Evolutionary conservation across 306 rosid genomes (phyloP), one percentile per base, ranked within the genome.

Genomic region (Castanea mollissima): DNA sequence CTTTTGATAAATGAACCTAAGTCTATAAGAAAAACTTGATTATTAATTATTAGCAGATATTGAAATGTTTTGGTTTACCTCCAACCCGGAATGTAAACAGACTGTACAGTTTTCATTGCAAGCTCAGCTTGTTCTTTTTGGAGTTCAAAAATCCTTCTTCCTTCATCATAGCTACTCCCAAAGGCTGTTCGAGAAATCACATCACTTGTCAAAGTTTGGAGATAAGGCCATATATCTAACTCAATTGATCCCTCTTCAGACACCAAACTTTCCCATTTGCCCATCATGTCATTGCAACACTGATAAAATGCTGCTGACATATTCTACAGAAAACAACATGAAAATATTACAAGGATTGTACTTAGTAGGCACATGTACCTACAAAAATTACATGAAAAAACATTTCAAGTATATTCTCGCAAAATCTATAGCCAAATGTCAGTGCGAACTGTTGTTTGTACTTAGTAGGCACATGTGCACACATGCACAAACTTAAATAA

Each of bases 81-180:
- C 89, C 85, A 86, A 41, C 86, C 85, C 1, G 86, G 88, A 63
- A 86, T 73, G 76, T 78, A 71, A 34, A 82, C 80, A 21, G 46
- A 5, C 1, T 35, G 76, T 0, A 23, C 0, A 6, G 51, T 0
- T 67, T 32, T 20, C 1, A 29, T 0, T 1, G 3, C 1, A 4
- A 84, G 73, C 35, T 73, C 52, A 67, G 76, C 68, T 46, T 69
- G 81, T 21, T 80, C 80, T 46, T 3, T 65, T 16, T 54, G 73
- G 25, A 85, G 80, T 15, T 78, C 11, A 6, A 79, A 82, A 4
- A 86, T 71, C 21, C 54, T 67, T 78, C 73, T 77, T 14, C 90
- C 90, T 75, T 87, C 80, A 12, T 68, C 77, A 19, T 55, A 84
- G 54, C 60, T 87, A 27, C 90, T 82, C 38, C 88, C 86, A 73